These are phyloP conservation scores for Microstegium vimineum DNA, from an alignment of 176 grass and related monocot species.

Conservation along the genomic window DNA sequence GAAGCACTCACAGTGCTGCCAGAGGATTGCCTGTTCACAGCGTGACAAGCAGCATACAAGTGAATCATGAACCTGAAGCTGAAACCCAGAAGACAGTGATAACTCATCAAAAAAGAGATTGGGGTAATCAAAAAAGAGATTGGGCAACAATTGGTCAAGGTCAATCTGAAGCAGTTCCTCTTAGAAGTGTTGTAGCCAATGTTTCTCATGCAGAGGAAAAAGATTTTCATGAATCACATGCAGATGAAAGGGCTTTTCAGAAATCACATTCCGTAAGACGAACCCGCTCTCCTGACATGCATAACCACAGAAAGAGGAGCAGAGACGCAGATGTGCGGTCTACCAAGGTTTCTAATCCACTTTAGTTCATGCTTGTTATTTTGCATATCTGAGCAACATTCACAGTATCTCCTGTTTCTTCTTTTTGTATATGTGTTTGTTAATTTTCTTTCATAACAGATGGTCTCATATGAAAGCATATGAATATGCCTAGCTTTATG, in stretches of 20 bases:
- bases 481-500: background rate
- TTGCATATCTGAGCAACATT: conserved; percentile 10
- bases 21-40: conserved; percentile 30
- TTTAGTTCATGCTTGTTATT: background rate
- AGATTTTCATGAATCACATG: background rate
- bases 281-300: conserved; percentile 31
- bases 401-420: background rate
- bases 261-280: conserved; percentile 30
- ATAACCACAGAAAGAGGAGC: conserved; percentile 47
- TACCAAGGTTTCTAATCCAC: conserved; percentile 44
- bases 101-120: conserved; percentile 49
- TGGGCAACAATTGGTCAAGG: conserved; percentile 44
- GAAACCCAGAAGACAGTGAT: conserved; percentile 31
- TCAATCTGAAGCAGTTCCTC: conserved; percentile 51
- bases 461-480: background rate
- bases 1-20: conserved; percentile 10
- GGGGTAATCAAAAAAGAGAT: conserved; percentile 58
- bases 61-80: conserved; percentile 35
- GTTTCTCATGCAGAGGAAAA: conserved; percentile 54
- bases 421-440: background rate
- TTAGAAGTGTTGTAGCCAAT: conserved; percentile 68
- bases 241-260: conserved; percentile 33
- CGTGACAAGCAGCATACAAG: conserved; percentile 13
- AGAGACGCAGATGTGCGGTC: conserved; percentile 44
- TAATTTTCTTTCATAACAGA: background rate